These are phyloP conservation scores for Senna tora DNA, from an alignment of 306 rosid genomes.

Conservation along the genomic window DNA sequence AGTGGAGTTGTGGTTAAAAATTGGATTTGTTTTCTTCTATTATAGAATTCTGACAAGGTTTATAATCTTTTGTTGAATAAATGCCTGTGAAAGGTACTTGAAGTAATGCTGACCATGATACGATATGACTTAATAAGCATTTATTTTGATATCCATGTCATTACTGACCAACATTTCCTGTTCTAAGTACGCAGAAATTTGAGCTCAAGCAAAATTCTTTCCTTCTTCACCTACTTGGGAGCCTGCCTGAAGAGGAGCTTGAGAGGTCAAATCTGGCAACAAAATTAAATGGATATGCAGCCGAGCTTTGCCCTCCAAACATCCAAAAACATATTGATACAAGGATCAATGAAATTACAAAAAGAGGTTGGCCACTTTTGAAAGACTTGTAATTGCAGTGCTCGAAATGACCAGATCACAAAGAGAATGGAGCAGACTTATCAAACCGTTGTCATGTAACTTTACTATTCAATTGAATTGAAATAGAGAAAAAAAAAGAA, in stretches of 20 bases:
- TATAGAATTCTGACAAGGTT: not conserved
- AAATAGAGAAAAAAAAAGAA: not conserved
- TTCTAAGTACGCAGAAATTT: conserved; percentile 70
- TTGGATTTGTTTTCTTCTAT: conserved; percentile 2
- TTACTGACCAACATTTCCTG: conserved; percentile 31
- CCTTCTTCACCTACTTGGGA: conserved; percentile 84
- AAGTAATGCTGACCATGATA: not conserved
- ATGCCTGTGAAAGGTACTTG: no score
- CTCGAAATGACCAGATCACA: not conserved
- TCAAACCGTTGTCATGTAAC: not conserved
- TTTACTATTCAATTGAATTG: not conserved
- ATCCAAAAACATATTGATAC: conserved; percentile 75
- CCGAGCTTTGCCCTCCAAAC: conserved; percentile 76
- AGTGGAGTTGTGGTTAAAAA: conserved; percentile 12
- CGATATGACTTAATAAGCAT: not conserved
- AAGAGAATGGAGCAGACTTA: not conserved
- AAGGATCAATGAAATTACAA: conserved; percentile 72
- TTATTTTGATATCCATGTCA: not conserved
- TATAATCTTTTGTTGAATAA: conserved; percentile 7
- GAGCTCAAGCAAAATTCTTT: conserved; percentile 82
- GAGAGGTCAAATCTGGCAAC: conserved; percentile 77
- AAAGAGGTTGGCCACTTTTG: conserved; percentile 90
- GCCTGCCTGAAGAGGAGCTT: conserved; percentile 84
- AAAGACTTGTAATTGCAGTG: conserved; percentile 49
- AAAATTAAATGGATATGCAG: conserved; percentile 81